Evolutionary conservation across 768 basidiomycete genomes (phyloP).

Genomic region (Tricholoma furcatifolium): DNA sequence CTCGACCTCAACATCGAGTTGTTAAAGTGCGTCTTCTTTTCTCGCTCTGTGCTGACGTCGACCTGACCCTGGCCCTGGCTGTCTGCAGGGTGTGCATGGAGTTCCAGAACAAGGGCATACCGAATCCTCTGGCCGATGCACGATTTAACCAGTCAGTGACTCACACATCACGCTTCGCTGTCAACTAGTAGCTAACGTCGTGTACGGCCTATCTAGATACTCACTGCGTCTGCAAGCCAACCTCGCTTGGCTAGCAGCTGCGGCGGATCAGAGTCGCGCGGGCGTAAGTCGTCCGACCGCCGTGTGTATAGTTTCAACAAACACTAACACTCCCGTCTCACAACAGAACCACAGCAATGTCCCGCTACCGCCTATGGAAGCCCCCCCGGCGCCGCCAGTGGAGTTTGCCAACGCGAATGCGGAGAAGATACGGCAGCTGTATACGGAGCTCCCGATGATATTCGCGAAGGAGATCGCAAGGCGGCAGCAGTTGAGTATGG

Average conservation of each 20-base stretch:
- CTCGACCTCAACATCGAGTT: constrained; percentile 71
- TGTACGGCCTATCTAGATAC: constrained; percentile 45
- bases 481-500: constrained; percentile 33
- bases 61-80: neutral
- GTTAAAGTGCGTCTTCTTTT: constrained; percentile 48
- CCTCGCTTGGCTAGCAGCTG: constrained; percentile 66
- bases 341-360: constrained; percentile 31
- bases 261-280: constrained; percentile 55
- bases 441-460: constrained; percentile 54
- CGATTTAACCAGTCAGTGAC: constrained; percentile 68
- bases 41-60: neutral
- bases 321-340: neutral
- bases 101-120: constrained; percentile 53
- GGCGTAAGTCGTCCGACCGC: constrained; percentile 35
- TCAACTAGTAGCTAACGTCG: neutral
- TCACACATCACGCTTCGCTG: neutral
- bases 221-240: constrained; percentile 64
- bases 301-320: neutral
- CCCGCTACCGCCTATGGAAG: constrained; percentile 55
- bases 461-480: constrained; percentile 64
- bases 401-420: constrained; percentile 38
- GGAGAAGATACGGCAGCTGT: constrained; percentile 66
- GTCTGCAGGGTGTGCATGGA: constrained; percentile 55
- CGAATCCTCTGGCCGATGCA: constrained; percentile 35
- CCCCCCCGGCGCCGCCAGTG: constrained; percentile 38